phyloP scores from a whole-genome alignment of 305 asterid genomes.

The Striga hermonthica region DNA sequence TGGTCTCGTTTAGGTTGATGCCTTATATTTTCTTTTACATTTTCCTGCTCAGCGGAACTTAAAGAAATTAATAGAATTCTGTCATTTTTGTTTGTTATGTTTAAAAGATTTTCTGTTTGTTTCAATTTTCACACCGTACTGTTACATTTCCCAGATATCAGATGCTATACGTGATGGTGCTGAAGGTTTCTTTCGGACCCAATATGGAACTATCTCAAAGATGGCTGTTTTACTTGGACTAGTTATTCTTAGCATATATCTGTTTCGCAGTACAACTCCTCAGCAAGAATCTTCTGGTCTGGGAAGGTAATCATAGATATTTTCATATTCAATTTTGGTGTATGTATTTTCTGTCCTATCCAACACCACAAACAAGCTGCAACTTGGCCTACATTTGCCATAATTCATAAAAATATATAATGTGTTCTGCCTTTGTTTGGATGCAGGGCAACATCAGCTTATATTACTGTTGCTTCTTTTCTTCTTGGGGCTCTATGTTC shows the following conservation, averaged over 20 bases:
- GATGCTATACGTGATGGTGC: constrained; percentile 99
- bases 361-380: neutral
- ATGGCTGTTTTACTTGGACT: constrained; percentile 84
- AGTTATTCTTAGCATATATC: constrained; percentile 73
- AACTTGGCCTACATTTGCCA: constrained; percentile 2
- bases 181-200: constrained; percentile 97
- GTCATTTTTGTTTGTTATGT: constrained; percentile 17
- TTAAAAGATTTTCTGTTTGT: constrained; percentile 20
- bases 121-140: constrained; percentile 37
- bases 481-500: constrained; percentile 97
- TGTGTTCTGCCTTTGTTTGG: constrained; percentile 29
- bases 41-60: constrained; percentile 18
- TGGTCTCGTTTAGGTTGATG: constrained; percentile 21
- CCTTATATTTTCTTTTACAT: constrained; percentile 17
- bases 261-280: constrained; percentile 85
- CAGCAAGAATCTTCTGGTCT: constrained; percentile 92
- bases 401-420: constrained; percentile 9
- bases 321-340: too few species aligned
- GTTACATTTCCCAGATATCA: constrained; percentile 71
- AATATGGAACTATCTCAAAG: constrained; percentile 92
- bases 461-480: constrained; percentile 83
- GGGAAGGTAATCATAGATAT: constrained; percentile 60
- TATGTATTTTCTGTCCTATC: neutral
- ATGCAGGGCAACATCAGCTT: constrained; percentile 78
- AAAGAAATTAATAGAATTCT: constrained; percentile 1